Conservation (phyloP, 768 basidiomycete species). For the Leccinum uliginosum region DNA sequence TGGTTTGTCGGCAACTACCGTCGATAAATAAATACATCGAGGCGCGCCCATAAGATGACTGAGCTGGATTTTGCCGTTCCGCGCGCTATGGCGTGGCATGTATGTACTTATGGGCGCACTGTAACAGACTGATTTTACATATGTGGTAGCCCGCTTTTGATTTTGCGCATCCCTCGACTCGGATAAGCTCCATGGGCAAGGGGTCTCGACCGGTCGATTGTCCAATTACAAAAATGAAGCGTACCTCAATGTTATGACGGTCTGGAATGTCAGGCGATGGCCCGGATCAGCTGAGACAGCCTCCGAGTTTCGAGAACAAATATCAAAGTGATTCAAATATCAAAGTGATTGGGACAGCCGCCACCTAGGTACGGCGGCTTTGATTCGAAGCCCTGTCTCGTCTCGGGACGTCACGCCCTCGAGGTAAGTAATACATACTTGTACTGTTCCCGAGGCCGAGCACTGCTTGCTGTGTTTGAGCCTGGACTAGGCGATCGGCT, state of each 20-base stretch:
- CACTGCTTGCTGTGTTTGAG: neutral
- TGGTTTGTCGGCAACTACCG: neutral
- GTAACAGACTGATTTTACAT: neutral
- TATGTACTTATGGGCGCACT: neutral
- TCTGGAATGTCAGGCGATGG: neutral
- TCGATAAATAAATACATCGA: neutral
- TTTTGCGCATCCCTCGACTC: constrained; percentile 9
- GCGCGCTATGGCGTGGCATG: neutral
- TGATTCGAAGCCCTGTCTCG: neutral
- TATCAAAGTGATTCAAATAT: neutral
- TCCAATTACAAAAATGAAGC: neutral
- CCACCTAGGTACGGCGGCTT: neutral
- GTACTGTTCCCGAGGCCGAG: neutral
- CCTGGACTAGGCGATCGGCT: neutral
- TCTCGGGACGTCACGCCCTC: neutral
- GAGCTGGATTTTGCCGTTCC: neutral
- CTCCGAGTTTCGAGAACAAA: neutral
- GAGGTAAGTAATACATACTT: no score
- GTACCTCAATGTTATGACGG: neutral
- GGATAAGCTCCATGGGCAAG: constrained; percentile 7
- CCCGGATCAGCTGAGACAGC: neutral
- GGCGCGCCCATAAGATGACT: neutral
- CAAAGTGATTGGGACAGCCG: neutral
- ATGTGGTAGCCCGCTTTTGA: neutral
- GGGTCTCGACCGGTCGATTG: constrained; percentile 10